phyloP scores from a whole-genome alignment of 768 basidiomycete genomes.

The Agaricus subrufescens region DNA sequence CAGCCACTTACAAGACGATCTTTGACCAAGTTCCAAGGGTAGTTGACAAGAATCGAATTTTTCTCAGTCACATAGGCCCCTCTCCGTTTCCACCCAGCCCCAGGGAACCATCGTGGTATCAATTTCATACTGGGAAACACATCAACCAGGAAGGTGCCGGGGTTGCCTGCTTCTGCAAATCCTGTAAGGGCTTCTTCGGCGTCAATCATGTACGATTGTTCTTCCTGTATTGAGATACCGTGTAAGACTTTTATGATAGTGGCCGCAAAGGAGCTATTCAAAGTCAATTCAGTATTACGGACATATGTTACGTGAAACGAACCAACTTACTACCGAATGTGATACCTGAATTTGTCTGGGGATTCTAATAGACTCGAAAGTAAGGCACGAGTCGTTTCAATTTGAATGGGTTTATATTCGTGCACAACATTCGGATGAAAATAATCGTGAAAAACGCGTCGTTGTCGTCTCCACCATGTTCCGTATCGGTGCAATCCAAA shows the following conservation, averaged over 20 bases:
- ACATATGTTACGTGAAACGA: too few species aligned
- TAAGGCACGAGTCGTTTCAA: too few species aligned
- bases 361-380: too few species aligned
- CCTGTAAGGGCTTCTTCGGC: conserved; percentile 24
- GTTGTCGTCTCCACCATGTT: too few species aligned
- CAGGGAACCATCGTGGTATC: conserved; percentile 35
- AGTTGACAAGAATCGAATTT: conserved; percentile 22
- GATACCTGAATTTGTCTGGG: too few species aligned
- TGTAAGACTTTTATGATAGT: conserved; percentile 27
- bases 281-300: too few species aligned
- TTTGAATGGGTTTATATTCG: too few species aligned
- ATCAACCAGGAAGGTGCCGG: conserved; percentile 32
- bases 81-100: conserved; percentile 29
- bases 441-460: too few species aligned
- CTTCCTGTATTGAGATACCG: conserved; percentile 22
- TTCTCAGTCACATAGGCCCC: conserved; percentile 24
- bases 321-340: too few species aligned
- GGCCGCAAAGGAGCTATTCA: conserved; percentile 28
- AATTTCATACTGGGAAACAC: conserved; percentile 26
- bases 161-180: conserved; percentile 21
- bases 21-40: conserved; percentile 16
- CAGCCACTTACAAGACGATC: conserved; percentile 16
- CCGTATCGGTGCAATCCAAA: too few species aligned
- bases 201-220: conserved; percentile 29
- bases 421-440: too few species aligned